Evolutionary conservation across 257 asterid genomes (phyloP), one percentile per base, ranked within the genome.

Genomic region (Solanum sejunctum): DNA sequence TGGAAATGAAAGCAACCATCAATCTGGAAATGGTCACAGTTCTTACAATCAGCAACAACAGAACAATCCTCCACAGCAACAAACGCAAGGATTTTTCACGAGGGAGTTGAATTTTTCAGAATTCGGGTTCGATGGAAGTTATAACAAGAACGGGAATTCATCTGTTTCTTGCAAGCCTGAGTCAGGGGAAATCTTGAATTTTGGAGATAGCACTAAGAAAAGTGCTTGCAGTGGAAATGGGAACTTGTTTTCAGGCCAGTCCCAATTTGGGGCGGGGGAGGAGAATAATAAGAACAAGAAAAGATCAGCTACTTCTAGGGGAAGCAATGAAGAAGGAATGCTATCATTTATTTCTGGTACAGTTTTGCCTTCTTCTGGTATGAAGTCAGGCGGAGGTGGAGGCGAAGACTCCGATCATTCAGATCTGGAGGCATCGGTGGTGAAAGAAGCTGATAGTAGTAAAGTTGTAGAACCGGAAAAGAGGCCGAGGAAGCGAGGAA

Each of bases 141-240:
- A 45, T 82, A 61, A 58, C 39, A 55, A 13, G 55, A 81, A 81
- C 43, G 81, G 79, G 7, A 85, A 73, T 69, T 54, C 85, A 16
- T 83, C 85, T 2, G 1, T 64, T 13, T 83, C 81, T 32, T 84
- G 89, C 67, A 87, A 87, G 77, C 87, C 83, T 8, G 89, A 84
- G 15, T 80, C 89, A 2, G 89, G 89, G 16, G 89, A 87, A 41
- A 69, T 79, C 13, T 66, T 79, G 83, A 86, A 80, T 57, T 86
- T 84, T 57, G 83, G 89, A 21, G 86, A 69, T 32, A 72, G 72
- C 18, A 21, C 43, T 45, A 63, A 67, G 41, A 63, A 63, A 85
- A 60, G 78, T 43, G 70, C 9, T 36, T 15, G 32, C 9, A 56
- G 28, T 75, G 83, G 15, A 15, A 84, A 61, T 36, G 67, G 56